A percentile compares a stretch with the other conserved stretches of the same genome.
phyloP scores from a whole-genome alignment of 148 eudicot species.

The Cornus controversa region DNA sequence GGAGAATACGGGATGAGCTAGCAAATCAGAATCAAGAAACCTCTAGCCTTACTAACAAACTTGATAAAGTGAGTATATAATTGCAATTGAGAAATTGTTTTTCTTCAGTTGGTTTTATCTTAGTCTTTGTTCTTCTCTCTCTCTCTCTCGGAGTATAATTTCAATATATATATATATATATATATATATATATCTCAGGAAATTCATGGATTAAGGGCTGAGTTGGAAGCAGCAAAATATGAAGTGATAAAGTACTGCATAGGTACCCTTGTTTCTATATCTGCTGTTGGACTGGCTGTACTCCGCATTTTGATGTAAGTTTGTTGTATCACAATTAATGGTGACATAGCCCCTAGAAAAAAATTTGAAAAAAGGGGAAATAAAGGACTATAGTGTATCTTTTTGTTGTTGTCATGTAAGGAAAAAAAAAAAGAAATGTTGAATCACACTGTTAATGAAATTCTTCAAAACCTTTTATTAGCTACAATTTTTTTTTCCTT shows the following conservation, averaged over 20 bases:
- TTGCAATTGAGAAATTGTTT: background rate
- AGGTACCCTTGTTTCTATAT: conserved; percentile 61
- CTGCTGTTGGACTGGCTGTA: conserved; percentile 64
- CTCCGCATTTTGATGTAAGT: conserved; percentile 48
- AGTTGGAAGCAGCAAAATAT: conserved; percentile 64
- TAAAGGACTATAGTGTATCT: background rate
- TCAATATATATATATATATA: background rate
- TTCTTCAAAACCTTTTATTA: background rate
- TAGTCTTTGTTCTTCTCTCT: background rate
- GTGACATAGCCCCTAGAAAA: background rate
- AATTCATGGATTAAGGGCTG: conserved; percentile 54
- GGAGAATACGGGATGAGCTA: conserved; percentile 63
- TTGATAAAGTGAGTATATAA: conserved; percentile 49
- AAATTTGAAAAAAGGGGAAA: background rate
- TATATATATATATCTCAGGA: conserved; percentile 27
- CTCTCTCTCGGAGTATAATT: too few relatives aligned
- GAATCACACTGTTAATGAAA: background rate
- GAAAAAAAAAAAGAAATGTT: conserved; percentile 15
- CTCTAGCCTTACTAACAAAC: conserved; percentile 56
- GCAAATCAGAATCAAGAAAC: conserved; percentile 60
- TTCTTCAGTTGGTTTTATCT: background rate
- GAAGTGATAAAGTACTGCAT: conserved; percentile 73
- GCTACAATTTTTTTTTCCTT: background rate
- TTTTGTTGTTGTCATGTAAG: background rate
- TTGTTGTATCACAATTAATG: background rate